phyloP scores from a whole-genome alignment of 768 basidiomycete species.

The Suillus variegatus region DNA sequence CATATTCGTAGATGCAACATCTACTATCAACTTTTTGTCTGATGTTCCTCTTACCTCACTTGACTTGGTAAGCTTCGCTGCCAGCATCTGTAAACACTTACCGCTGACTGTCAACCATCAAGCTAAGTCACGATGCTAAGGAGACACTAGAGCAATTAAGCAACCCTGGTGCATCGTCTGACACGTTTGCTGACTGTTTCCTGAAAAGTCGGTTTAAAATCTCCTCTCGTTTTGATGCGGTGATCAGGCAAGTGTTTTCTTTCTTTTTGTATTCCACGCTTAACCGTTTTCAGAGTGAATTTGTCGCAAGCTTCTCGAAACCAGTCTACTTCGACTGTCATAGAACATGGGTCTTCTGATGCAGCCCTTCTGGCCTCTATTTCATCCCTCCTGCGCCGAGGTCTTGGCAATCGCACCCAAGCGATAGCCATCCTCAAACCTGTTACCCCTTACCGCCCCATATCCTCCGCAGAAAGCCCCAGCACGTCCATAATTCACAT shows the following conservation, averaged over 20 bases:
- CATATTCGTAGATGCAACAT: constrained; percentile 78
- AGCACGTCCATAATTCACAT: constrained; percentile 56
- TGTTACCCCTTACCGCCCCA: constrained; percentile 43
- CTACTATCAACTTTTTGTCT: constrained; percentile 74
- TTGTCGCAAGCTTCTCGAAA: constrained; percentile 41
- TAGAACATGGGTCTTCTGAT: constrained; percentile 61
- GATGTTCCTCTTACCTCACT: constrained; percentile 78
- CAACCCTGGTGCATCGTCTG: constrained; percentile 43
- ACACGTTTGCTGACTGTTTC: constrained; percentile 73
- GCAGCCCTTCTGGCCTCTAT: constrained; percentile 58
- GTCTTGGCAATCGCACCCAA: constrained; percentile 72
- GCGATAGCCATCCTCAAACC: constrained; percentile 63
- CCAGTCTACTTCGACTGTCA: constrained; percentile 39
- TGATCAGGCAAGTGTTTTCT: constrained; percentile 52
- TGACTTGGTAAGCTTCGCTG: constrained; percentile 56
- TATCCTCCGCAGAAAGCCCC: constrained; percentile 57
- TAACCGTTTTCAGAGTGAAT: constrained; percentile 46
- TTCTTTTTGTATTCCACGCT: background rate
- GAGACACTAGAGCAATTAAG: constrained; percentile 71
- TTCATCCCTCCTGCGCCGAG: constrained; percentile 53
- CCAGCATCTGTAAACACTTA: background rate
- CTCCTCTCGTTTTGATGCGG: constrained; percentile 68
- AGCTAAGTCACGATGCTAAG: constrained; percentile 79
- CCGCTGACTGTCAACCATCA: constrained; percentile 8
- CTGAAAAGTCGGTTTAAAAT: constrained; percentile 69